Evolutionary conservation across 805 yeast genomes (phyloP).

Genomic region (Candida quercuum): DNA sequence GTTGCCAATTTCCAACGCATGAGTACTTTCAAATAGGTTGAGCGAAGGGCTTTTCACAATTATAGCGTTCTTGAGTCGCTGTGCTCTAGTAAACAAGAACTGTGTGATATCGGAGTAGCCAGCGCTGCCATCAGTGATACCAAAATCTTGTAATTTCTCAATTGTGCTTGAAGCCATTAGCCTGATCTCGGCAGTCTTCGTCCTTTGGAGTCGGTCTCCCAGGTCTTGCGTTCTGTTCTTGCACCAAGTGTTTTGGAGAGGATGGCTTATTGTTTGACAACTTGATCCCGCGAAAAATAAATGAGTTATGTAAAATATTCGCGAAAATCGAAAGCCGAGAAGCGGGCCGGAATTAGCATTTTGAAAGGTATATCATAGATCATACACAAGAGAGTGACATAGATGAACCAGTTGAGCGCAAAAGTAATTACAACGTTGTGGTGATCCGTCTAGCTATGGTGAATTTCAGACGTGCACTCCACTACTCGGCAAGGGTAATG

Average conservation of each 20-base stretch:
- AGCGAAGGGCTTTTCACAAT: constrained; percentile 58
- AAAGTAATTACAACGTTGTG: too few relatives aligned
- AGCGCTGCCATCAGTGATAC: constrained; percentile 2
- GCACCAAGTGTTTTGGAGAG: too few relatives aligned
- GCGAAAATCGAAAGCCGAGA: background rate
- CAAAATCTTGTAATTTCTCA: background rate
- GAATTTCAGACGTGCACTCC: background rate
- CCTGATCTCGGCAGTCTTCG: too few relatives aligned
- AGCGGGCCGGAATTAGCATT: too few relatives aligned
- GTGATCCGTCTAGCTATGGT: too few relatives aligned
- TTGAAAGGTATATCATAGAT: too few relatives aligned
- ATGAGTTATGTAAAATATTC: background rate
- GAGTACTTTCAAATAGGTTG: constrained; percentile 75
- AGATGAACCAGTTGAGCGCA: too few relatives aligned
- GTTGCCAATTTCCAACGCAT: constrained; percentile 78
- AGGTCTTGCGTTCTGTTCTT: too few relatives aligned
- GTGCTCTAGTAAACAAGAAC: constrained; percentile 37
- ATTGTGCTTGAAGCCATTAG: background rate
- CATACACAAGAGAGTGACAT: too few relatives aligned
- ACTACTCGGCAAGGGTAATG: constrained; percentile 4
- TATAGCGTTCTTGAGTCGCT: constrained; percentile 39
- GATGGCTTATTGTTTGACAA: too few relatives aligned
- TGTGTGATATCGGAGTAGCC: constrained; percentile 48
- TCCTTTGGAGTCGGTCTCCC: too few relatives aligned
- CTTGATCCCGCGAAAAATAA: too few relatives aligned